phyloP scores from a whole-genome alignment of 2,329 filamentous ascomycete genomes.

The Geosmithia flava region DNA sequence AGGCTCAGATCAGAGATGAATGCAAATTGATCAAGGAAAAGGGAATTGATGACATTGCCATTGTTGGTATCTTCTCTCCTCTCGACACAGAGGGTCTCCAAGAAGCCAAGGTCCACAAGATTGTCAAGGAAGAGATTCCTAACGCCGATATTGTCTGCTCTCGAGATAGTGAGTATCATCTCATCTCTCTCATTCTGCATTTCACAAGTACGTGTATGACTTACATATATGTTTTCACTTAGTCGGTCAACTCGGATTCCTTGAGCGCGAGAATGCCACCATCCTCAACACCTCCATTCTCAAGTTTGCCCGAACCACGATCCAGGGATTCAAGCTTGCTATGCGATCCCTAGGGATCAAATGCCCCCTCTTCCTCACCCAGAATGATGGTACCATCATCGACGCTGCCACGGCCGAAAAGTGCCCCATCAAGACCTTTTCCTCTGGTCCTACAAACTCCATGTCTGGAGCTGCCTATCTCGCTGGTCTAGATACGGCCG shows the following conservation, averaged over 20 bases:
- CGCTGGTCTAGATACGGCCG: background rate
- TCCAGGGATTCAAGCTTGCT: constrained; percentile 40
- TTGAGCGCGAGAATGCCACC: constrained; percentile 52
- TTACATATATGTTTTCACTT: background rate
- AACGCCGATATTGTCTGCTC: constrained; percentile 34
- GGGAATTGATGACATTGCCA: constrained; percentile 32
- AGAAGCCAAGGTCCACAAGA: constrained; percentile 31
- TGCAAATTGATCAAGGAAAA: constrained; percentile 17
- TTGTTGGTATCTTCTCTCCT: constrained; percentile 40
- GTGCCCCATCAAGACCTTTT: constrained; percentile 50
- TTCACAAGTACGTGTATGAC: background rate
- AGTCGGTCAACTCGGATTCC: constrained; percentile 37
- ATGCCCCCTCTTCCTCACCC: constrained; percentile 47
- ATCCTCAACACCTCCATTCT: constrained; percentile 53
- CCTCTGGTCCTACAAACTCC: constrained; percentile 50
- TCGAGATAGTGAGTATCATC: constrained; percentile 21
- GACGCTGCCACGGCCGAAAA: constrained; percentile 38
- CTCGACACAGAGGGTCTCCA: constrained; percentile 35
- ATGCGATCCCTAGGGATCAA: constrained; percentile 32
- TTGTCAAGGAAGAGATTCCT: constrained; percentile 26
- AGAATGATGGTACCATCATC: constrained; percentile 52
- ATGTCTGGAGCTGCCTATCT: constrained; percentile 52
- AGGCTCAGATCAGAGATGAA: constrained; percentile 2
- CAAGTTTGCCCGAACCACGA: constrained; percentile 42
- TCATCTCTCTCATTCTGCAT: background rate